Evolutionary conservation across 2,329 filamentous ascomycete species (phyloP).

Genomic region (Aspergillus sergii): DNA sequence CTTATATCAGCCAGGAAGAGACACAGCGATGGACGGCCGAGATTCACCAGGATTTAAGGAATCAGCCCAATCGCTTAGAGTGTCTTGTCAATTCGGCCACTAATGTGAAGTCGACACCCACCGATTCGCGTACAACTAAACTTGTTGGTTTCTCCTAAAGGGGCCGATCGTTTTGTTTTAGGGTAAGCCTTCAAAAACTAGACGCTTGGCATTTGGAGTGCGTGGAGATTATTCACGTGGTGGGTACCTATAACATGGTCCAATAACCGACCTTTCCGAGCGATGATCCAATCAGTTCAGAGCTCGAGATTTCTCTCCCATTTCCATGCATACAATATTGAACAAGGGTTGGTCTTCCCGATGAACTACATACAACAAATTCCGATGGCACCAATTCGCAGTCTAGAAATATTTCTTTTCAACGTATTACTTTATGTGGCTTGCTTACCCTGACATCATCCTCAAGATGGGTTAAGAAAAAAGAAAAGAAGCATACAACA

Average conservation of each 20-base stretch:
- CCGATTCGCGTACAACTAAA: background rate
- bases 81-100: background rate
- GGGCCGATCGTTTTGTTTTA: background rate
- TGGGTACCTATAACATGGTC: background rate
- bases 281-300: background rate
- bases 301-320: background rate
- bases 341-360: background rate
- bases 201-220: background rate
- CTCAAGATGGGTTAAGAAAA: background rate
- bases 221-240: slow-evolving; percentile 3
- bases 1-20: background rate
- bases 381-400: background rate
- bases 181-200: background rate
- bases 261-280: background rate
- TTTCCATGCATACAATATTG: background rate
- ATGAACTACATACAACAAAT: background rate
- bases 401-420: background rate
- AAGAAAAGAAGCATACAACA: background rate
- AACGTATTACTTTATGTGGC: too few species aligned
- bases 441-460: background rate
- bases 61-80: background rate
- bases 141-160: slow-evolving; percentile 1
- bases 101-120: background rate
- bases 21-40: background rate
- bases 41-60: background rate